phyloP scores from a whole-genome alignment of 257 asterid species.

The Fraxinus quadrangulata region DNA sequence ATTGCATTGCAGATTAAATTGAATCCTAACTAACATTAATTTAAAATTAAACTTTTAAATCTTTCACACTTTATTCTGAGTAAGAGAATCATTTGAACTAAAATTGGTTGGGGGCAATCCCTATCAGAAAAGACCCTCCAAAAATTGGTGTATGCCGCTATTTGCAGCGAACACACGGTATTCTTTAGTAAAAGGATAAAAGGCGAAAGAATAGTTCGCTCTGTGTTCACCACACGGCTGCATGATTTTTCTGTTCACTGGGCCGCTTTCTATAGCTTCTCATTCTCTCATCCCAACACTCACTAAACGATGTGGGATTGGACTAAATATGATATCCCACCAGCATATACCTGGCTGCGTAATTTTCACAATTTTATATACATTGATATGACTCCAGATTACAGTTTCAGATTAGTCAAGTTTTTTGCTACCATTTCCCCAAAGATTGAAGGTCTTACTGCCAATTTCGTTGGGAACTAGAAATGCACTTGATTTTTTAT shows the following conservation, averaged over 20 bases:
- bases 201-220: conserved; percentile 3
- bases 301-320: background rate
- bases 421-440: too few species aligned
- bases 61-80: too few species aligned
- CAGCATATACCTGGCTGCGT: background rate
- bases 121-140: conserved; percentile 18
- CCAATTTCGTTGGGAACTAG: too few species aligned
- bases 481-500: too few species aligned
- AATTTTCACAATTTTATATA: background rate
- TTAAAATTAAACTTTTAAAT: too few species aligned
- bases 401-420: background rate
- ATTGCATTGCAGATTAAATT: too few species aligned
- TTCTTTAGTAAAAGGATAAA: conserved; percentile 37
- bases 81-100: background rate
- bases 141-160: conserved; percentile 27
- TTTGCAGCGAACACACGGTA: conserved; percentile 27
- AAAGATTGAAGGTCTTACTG: too few species aligned
- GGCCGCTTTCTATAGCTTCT: background rate
- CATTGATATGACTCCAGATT: background rate
- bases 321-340: background rate
- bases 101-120: background rate
- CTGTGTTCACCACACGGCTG: conserved; percentile 1
- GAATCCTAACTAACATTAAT: too few species aligned
- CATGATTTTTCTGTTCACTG: accelerated
- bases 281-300: background rate